Evolutionary conservation across 2,329 filamentous ascomycete species (phyloP), one percentile per base, ranked within the genome.

Genomic region (Talaromyces sp.): DNA sequence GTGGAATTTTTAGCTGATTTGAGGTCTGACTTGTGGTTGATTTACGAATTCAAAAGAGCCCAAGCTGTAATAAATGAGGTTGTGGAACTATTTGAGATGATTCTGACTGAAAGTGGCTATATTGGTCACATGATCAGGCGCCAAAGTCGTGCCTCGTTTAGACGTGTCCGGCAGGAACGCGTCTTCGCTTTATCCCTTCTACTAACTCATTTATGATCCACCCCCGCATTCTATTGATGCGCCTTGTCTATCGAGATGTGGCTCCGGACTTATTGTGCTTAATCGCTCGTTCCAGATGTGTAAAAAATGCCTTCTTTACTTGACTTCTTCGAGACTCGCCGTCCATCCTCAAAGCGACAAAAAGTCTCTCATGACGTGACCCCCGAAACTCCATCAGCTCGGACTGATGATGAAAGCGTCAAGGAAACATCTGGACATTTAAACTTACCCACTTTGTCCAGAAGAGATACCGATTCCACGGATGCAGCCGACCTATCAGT

Each of bases 301-400:
- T 39, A 33, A 3, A 59, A 24, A 10, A 66, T 66, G 64, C 50
- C 64, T 75, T 76, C 75, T 59, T 66, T 78, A 31, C 47, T 78
- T 69, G 70, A 78, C 63, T 78, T 72, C 60, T 78, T 75, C 72
- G 74, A 76, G 41, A 77, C 72, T 3, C 67, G 71, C 63, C 73
- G 72, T 50, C 68, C 69, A 22, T 68, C 71, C 3, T 61, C 67
- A 41, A 79, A 79, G 68, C 74, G 76, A 11, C 45, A 65, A 37
- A 73, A 72, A 49, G 74, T 73, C 63, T 68, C 67, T 9, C 69
- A 68, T n/a, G 64, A 68, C 13, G 67, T n/a, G 56, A 45, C 68
- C 7, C 35, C 50, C 16, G 41, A 39, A 47, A 35, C 58, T 19
- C 37, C 43, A n/a, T 31, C 56, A 24, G 43, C 59, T n/a, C 31